Evolutionary conservation across 164 flowering plant genomes (phyloP).

Genomic region (Vitis rotundifolia): DNA sequence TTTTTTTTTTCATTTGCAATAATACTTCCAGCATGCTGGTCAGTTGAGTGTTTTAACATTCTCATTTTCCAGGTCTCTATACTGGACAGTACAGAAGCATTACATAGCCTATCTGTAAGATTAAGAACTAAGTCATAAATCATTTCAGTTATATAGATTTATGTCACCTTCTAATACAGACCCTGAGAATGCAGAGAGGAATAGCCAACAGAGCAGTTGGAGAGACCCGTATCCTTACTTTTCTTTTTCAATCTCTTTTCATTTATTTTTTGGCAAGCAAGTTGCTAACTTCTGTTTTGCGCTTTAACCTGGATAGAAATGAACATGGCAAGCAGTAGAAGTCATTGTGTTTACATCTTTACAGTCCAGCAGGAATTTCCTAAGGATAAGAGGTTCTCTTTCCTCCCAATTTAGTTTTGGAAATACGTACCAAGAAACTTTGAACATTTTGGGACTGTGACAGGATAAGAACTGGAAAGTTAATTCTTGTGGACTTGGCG

Average conservation of each 20-base stretch:
- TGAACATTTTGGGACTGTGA: slow-evolving; percentile 2
- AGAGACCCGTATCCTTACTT: slow-evolving; percentile 81
- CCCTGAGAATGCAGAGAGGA: slow-evolving; percentile 58
- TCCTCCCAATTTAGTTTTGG: not conserved
- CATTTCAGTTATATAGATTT: not conserved
- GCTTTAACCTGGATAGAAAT: slow-evolving; percentile 58
- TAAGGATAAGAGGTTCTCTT: slow-evolving; percentile 51
- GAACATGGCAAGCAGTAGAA: slow-evolving; percentile 91
- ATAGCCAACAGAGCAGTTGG: slow-evolving; percentile 86
- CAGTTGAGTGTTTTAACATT: not conserved
- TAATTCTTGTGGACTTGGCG: slow-evolving; percentile 85
- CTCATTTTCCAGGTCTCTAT: slow-evolving; percentile 46
- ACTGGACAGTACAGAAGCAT: slow-evolving; percentile 57
- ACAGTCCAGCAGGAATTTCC: slow-evolving; percentile 49
- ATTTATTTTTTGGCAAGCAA: not conserved
- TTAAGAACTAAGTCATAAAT: slow-evolving; percentile 4
- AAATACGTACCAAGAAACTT: slow-evolving; percentile 2
- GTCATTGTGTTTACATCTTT: slow-evolving; percentile 77
- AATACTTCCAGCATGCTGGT: no score
- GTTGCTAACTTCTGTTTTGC: not conserved
- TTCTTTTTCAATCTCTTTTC: slow-evolving; percentile 1
- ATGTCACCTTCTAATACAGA: slow-evolving; percentile 16
- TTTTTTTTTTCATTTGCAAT: no score
- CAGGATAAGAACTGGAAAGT: slow-evolving; percentile 67
- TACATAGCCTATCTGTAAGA: slow-evolving; percentile 66